Base-by-base conservation (phyloP, 768 basidiomycete genomes). In the Tulasnella sp. region DNA sequence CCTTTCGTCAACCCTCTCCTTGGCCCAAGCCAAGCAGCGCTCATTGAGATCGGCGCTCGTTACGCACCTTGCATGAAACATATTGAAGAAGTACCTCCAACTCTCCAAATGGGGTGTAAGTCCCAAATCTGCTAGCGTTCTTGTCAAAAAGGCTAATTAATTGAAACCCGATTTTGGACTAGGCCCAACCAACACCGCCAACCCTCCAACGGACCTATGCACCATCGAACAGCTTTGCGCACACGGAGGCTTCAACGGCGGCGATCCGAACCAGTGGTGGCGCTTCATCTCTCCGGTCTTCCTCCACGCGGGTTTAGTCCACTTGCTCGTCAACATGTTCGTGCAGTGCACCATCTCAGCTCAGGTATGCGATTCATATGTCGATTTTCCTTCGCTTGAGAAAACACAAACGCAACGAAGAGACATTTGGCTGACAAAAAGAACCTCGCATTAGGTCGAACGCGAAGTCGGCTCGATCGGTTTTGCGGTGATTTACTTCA, bases 291-390 rank as follows among this genome's bases (percentile, higher is more conserved):
- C 89, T 1, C 86, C 95, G 9, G 90, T 96, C 67, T 97, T 98
- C 78, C 81, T 98, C 5, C 96, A 98, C 76, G 97, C 94, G 12
- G 96, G 96, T n/a, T 83, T 99, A 72, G 83, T 99, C n/a, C 96
- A 99, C 78, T 83, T 96, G 40, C 75, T 90, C 4, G 78, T 99
- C 74, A 99, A 99, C 78, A 90, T 98, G 89, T 78, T 95, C 35
- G 95, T 90, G 16, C 95, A 96, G 76, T 79, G 91, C 72, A 87
- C 86, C 0, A 81, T 91, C n/a, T 90, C 89, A 7, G 91, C 89
- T 40, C 89, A 91, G 80, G 92, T 91, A 77, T 76, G 71, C 69
- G 63, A 7, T 7, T 34, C 35, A 40, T 26, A 71, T 32, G 19
- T 37, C 26, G 26, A 36, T 26, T 11, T 62, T 35, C 17, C 26